Base-by-base conservation (phyloP, 2,329 filamentous ascomycete genomes). In the Cadophora sp. region DNA sequence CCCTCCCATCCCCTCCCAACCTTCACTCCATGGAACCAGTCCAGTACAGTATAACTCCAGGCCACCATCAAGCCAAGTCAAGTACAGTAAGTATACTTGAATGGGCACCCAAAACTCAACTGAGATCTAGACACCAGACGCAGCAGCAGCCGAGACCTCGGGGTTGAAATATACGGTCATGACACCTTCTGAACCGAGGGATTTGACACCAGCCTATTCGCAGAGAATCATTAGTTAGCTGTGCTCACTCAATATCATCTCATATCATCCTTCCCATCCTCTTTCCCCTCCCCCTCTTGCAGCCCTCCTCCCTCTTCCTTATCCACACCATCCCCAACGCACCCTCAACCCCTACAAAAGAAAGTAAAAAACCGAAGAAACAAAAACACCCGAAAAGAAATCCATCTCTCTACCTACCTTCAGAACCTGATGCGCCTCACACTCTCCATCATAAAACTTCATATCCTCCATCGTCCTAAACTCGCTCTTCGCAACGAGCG, bases 391-490 rank as follows among this genome's bases (percentile, higher is more conserved):
- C 27, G 27, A 30, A 1, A 30, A 30, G 6, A 20, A 60, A n/a
- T n/a, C n/a, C n/a, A n/a, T n/a, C n/a, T n/a, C n/a, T n/a, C n/a
- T n/a, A n/a, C 58, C 4, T 20, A 16, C 63, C 71, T 75, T 85
- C 69, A 89, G 77, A 30, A 78, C 80, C 65, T 79, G 79, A 71
- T 89, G 87, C 39, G 85, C 85, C 71, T 81, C 81, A 70, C 85
- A 87, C 59, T 83, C 79, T 2, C 78, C 79, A 73, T 89, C 87
- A 73, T 88, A 89, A 73, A 83, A 89, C 55, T 84, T 80, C 83
- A 89, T 85, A 71, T 89, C 87, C 13, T 85, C 85, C 55, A 84
- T 62, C 14, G 78, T 83, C 16, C 80, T 80, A 70, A 89, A 89
- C 4, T 82, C 82, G 13, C 82, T 84, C 67, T 83, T 82, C 0